Percentiles rank a stretch among this genome's conserved stretches.
Conservation (phyloP, 768 basidiomycete species). For the Suillus cothurnatus region DNA sequence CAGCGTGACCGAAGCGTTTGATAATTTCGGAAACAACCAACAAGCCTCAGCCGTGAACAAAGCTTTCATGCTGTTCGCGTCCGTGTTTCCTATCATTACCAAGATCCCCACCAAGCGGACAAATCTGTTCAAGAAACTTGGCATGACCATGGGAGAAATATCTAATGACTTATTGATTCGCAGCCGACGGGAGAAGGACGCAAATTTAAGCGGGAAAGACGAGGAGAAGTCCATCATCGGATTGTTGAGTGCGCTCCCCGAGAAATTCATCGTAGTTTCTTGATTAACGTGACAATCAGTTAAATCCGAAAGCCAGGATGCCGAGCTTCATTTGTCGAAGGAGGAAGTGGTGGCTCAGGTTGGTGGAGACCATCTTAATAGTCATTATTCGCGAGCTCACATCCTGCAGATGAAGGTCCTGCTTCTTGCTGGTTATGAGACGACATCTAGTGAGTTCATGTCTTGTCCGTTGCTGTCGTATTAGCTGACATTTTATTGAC, state of each 20-base stretch:
- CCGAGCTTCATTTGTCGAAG: background rate
- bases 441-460: too few species aligned
- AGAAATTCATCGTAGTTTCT: background rate
- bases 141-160: background rate
- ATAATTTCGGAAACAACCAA: conserved; percentile 31
- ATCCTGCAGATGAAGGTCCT: too few species aligned
- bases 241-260: background rate
- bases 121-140: background rate
- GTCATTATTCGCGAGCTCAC: too few species aligned
- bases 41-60: conserved; percentile 27
- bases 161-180: background rate
- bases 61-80: conserved; percentile 4
- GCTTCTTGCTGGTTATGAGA: too few species aligned
- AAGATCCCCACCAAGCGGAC: background rate
- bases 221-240: background rate
- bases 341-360: background rate
- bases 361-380: background rate
- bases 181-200: background rate
- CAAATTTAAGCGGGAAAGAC: background rate
- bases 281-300: background rate
- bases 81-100: background rate
- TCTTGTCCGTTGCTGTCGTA: too few species aligned
- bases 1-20: conserved; percentile 43
- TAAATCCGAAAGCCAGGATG: background rate
- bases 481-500: too few species aligned